phyloP scores from a whole-genome alignment of 2,329 filamentous ascomycete species.

The Chrysosphaeria jannelii region DNA sequence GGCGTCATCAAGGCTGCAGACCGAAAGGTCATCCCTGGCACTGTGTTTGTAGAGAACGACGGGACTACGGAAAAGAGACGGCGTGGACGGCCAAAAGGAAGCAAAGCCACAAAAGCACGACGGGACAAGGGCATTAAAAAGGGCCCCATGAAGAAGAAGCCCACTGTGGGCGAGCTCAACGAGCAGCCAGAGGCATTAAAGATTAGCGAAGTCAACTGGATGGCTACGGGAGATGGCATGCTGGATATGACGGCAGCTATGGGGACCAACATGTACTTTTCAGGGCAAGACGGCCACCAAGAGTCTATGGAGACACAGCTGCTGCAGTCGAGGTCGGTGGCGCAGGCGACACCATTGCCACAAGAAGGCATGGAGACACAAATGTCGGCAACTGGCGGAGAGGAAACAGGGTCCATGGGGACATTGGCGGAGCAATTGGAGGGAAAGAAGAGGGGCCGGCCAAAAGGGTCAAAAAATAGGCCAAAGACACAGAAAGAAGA shows the following conservation, averaged over 20 bases:
- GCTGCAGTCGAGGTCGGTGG: background rate
- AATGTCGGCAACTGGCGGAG: too few species aligned
- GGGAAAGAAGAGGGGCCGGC: slow-evolving; percentile 15
- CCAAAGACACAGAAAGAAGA: slow-evolving; percentile 8
- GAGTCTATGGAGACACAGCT: too few species aligned
- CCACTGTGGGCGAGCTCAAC: slow-evolving; percentile 1
- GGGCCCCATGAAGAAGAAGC: slow-evolving; percentile 7
- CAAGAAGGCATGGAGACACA: too few species aligned
- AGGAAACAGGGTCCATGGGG: too few species aligned
- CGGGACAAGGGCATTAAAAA: slow-evolving; percentile 22
- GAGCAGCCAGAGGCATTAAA: background rate
- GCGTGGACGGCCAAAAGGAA: slow-evolving; percentile 25
- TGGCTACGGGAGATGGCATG: slow-evolving; percentile 7
- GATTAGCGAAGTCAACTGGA: background rate
- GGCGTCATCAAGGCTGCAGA: too few species aligned
- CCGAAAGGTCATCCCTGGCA: too few species aligned
- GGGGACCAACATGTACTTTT: slow-evolving; percentile 3
- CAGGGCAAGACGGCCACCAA: too few species aligned
- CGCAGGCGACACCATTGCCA: background rate
- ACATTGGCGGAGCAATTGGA: too few species aligned
- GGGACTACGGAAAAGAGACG: slow-evolving; percentile 16
- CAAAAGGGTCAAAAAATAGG: slow-evolving; percentile 21
- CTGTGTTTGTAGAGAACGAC: too few species aligned
- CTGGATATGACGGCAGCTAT: slow-evolving; percentile 6
- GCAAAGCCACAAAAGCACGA: slow-evolving; percentile 16